phyloP scores from a whole-genome alignment of 768 basidiomycete species.

The Pisolithus sp. region DNA sequence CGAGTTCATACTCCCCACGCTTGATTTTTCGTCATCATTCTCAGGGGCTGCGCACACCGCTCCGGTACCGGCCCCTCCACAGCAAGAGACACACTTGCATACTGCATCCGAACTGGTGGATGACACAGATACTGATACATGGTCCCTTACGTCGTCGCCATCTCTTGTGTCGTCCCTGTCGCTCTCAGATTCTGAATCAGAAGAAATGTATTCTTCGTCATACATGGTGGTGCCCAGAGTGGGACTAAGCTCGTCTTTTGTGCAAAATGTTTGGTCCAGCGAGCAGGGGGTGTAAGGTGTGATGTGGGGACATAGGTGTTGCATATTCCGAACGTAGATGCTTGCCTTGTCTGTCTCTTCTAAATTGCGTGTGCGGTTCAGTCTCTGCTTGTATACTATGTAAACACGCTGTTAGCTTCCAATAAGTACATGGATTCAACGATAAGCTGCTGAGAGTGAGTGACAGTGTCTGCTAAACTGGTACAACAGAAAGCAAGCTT shows the following conservation, averaged over 20 bases:
- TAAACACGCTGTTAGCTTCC: too few species aligned
- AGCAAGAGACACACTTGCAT: constrained; percentile 14
- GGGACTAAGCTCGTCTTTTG: constrained; percentile 14
- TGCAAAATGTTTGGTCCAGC: constrained; percentile 6
- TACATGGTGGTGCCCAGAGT: constrained; percentile 1
- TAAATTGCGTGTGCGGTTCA: too few species aligned
- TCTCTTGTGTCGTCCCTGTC: background rate
- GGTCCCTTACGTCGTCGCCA: constrained; percentile 1
- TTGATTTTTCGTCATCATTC: constrained; percentile 61
- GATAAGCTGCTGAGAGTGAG: too few species aligned
- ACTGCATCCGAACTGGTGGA: constrained; percentile 18
- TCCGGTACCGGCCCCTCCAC: constrained; percentile 3
- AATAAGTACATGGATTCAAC: too few species aligned
- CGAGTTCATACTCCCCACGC: constrained; percentile 70
- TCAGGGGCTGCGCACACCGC: constrained; percentile 2
- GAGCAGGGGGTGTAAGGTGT: background rate
- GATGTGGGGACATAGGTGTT: too few species aligned
- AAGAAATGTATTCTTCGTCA: background rate
- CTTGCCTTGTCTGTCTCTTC: background rate
- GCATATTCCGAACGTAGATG: background rate
- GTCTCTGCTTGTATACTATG: too few species aligned
- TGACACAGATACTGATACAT: constrained; percentile 6
- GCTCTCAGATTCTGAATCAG: background rate
- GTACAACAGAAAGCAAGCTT: background rate
- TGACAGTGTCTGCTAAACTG: too few species aligned